These are phyloP conservation scores for Nyctanthes arbortristis DNA, from an alignment of 257 asterid species.

Conservation along the genomic window DNA sequence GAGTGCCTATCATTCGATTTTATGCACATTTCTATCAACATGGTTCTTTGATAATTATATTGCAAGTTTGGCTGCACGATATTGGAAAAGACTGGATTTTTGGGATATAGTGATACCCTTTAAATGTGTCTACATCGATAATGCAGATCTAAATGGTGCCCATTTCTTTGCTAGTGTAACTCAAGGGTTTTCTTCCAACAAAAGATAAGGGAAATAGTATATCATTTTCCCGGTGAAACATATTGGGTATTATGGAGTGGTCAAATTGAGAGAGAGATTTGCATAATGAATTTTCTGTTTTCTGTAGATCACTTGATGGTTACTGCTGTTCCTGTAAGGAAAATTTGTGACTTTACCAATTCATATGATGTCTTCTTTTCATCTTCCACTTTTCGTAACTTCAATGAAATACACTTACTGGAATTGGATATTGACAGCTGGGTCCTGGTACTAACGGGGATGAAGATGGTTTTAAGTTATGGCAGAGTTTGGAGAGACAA, in stretches of 20 bases:
- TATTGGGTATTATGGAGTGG: conserved; percentile 10
- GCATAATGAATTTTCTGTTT: conserved; percentile 1
- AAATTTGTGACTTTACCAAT: background rate
- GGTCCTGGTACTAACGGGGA: conserved; percentile 62
- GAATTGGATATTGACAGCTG: conserved; percentile 47
- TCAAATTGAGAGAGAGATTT: background rate
- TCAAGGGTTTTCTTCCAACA: background rate
- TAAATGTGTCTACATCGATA: background rate
- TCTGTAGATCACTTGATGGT: conserved; percentile 4
- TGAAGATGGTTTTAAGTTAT: conserved; percentile 86
- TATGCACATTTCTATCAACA: too few species aligned
- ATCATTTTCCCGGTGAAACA: background rate
- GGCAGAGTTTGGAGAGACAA: conserved; percentile 98
- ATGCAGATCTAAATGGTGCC: background rate
- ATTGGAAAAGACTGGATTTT: background rate
- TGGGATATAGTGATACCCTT: background rate
- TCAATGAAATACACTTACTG: conserved; percentile 25
- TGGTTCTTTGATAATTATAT: too few species aligned
- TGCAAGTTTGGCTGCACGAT: conserved; percentile 13
- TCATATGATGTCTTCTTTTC: background rate
- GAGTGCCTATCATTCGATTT: too few species aligned
- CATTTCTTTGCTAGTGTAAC: background rate
- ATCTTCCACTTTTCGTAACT: conserved; percentile 10
- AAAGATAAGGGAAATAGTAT: background rate
- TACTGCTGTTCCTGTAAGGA: conserved; percentile 13